These are phyloP conservation scores for Thermothielavioides terrestris DNA, from an alignment of 495 filamentous ascomycete species.

Conservation along the genomic window DNA sequence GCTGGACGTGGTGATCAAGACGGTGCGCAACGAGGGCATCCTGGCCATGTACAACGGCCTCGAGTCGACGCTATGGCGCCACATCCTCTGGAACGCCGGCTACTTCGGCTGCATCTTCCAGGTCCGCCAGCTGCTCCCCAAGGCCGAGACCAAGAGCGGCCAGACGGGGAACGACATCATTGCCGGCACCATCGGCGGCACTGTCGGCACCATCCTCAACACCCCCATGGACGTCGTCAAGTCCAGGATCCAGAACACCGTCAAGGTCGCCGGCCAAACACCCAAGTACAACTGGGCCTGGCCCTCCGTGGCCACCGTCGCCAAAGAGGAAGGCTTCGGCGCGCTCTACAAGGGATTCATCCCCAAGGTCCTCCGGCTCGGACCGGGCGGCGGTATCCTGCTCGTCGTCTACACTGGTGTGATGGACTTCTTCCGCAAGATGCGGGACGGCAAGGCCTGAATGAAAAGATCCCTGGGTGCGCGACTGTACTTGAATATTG, in stretches of 20 bases:
- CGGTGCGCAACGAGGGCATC: conserved; percentile 71
- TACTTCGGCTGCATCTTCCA: conserved; percentile 99
- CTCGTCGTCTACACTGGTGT: conserved; percentile 87
- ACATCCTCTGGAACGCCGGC: conserved; percentile 93
- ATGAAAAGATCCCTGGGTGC: too few relatives aligned
- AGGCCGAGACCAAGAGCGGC: conserved; percentile 64
- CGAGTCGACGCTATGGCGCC: conserved; percentile 92
- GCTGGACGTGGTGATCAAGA: conserved; percentile 79
- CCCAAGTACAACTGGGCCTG: conserved; percentile 99
- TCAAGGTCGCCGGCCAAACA: conserved; percentile 64
- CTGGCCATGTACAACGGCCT: conserved; percentile 93
- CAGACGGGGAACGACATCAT: conserved; percentile 82
- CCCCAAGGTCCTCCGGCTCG: conserved; percentile 64
- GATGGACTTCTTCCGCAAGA: conserved; percentile 74
- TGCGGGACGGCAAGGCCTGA: conserved; percentile 18
- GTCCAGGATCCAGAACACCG: conserved; percentile 88
- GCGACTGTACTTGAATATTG: too few relatives aligned
- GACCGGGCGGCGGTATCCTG: conserved; percentile 57
- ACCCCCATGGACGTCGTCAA: conserved; percentile 96
- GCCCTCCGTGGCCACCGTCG: conserved; percentile 72
- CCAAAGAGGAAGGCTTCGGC: conserved; percentile 85
- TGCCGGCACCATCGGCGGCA: conserved; percentile 80
- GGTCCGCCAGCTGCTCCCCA: conserved; percentile 73
- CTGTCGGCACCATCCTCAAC: conserved; percentile 86
- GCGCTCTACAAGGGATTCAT: conserved; percentile 97